Evolutionary conservation across 176 grass and related monocot genomes (phyloP).

Genomic region (Cenchrus purpureus): DNA sequence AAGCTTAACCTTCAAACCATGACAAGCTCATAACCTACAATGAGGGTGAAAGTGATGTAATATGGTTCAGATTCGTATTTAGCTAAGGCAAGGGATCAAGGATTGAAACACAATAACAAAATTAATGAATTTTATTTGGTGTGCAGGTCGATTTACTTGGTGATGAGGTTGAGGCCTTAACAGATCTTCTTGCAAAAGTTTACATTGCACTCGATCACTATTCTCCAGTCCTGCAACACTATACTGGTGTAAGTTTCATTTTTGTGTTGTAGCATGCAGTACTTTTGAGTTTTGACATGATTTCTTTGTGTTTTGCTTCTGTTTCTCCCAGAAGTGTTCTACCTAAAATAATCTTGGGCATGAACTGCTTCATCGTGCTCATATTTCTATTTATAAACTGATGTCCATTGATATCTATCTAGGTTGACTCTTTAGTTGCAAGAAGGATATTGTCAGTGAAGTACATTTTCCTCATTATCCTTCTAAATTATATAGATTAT

Average conservation of each 20-base stretch:
- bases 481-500: background rate
- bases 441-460: background rate
- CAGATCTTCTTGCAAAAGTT: conserved; percentile 75
- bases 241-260: conserved; percentile 59
- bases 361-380: background rate
- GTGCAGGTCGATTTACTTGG: conserved; percentile 79
- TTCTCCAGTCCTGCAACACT: conserved; percentile 75
- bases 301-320: background rate
- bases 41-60: background rate
- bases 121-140: conserved; percentile 20
- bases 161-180: conserved; percentile 74
- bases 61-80: background rate
- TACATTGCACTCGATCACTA: conserved; percentile 73
- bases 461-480: background rate
- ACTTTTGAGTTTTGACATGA: background rate
- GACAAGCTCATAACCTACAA: background rate
- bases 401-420: background rate
- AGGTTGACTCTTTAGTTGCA: background rate
- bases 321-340: background rate
- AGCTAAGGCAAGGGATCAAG: background rate
- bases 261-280: background rate
- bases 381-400: background rate
- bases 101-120: background rate
- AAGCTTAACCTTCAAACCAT: conserved; percentile 8
- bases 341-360: background rate